These are phyloP conservation scores for Hagleromyces aurorensis DNA, from an alignment of 805 yeast genomes.

Conservation along the genomic window DNA sequence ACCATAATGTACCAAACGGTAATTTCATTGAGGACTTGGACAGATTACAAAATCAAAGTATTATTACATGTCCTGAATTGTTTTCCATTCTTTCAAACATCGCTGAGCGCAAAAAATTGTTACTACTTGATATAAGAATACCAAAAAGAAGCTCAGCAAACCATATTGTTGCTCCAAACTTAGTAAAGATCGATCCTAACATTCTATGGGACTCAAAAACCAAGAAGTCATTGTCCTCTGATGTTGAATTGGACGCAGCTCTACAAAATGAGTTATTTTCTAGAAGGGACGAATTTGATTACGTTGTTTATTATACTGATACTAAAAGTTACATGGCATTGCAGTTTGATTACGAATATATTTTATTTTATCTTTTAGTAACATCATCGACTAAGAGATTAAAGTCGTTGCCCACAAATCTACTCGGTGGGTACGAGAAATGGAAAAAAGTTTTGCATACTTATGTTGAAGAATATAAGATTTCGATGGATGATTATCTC, in stretches of 20 bases:
- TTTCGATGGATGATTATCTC: slow-evolving; percentile 20
- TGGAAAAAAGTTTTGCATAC: slow-evolving; percentile 34
- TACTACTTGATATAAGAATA: slow-evolving; percentile 37
- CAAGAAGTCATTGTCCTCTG: slow-evolving; percentile 28
- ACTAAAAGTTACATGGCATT: slow-evolving; percentile 27
- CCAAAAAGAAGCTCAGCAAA: slow-evolving; percentile 26
- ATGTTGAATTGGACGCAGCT: slow-evolving; percentile 25
- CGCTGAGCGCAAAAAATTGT: slow-evolving; percentile 34
- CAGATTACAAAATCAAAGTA: slow-evolving; percentile 44
- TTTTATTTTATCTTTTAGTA: slow-evolving; percentile 25
- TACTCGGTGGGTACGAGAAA: slow-evolving; percentile 40
- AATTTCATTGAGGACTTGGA: slow-evolving; percentile 19
- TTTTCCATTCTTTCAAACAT: slow-evolving; percentile 39
- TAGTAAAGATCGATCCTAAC: slow-evolving; percentile 36
- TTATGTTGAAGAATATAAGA: slow-evolving; percentile 19
- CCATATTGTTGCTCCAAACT: slow-evolving; percentile 33
- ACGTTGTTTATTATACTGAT: slow-evolving; percentile 35
- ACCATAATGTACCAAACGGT: slow-evolving; percentile 13
- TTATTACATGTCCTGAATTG: slow-evolving; percentile 34
- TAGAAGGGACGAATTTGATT: slow-evolving; percentile 29
- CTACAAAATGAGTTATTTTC: slow-evolving; percentile 24
- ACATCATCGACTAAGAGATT: slow-evolving; percentile 16
- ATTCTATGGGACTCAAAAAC: slow-evolving; percentile 22
- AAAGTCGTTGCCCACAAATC: slow-evolving; percentile 22
- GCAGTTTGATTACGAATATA: slow-evolving; percentile 29